Percentiles rank a stretch among this genome's conserved stretches.
phyloP scores from a whole-genome alignment of 805 yeast genomes.

The Wickerhamiella lipophila region DNA sequence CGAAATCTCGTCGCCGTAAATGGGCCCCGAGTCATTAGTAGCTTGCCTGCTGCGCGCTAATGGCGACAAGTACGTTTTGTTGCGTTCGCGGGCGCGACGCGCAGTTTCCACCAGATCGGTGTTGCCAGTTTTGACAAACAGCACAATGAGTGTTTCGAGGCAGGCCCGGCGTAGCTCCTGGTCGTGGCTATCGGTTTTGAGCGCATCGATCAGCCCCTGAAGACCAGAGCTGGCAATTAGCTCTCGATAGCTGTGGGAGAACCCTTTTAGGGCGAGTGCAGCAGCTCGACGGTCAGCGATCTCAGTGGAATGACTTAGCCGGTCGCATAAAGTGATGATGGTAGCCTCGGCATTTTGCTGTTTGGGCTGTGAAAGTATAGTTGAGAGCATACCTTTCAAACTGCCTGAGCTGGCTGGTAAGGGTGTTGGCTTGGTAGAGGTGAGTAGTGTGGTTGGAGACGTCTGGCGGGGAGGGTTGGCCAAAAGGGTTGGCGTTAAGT shows the following conservation, averaged over 20 bases:
- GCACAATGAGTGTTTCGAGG: slow-evolving; percentile 69
- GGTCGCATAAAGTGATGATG: slow-evolving; percentile 76
- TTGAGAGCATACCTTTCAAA: slow-evolving; percentile 6
- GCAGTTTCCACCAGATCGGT: slow-evolving; percentile 63
- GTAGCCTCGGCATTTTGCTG: slow-evolving; percentile 62
- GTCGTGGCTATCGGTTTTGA: slow-evolving; percentile 57
- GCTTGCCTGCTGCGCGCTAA: slow-evolving; percentile 12
- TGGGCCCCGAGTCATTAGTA: slow-evolving; percentile 28
- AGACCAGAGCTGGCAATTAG: slow-evolving; percentile 79
- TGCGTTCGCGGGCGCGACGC: slow-evolving; percentile 37
- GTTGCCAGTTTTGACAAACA: slow-evolving; percentile 52
- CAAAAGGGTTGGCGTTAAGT: too few relatives aligned
- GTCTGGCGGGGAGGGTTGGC: too few relatives aligned
- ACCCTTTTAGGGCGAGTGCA: slow-evolving; percentile 74
- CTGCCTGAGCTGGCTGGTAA: neutral
- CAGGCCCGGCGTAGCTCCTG: slow-evolving; percentile 62
- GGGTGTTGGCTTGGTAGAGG: neutral
- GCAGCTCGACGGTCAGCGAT: slow-evolving; percentile 86
- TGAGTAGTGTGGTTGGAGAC: neutral
- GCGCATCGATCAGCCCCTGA: slow-evolving; percentile 53
- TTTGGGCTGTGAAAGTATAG: slow-evolving; percentile 35
- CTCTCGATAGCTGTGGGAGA: slow-evolving; percentile 80
- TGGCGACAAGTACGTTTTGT: slow-evolving; percentile 24
- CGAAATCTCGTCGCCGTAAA: slow-evolving; percentile 64
- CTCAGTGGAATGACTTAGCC: slow-evolving; percentile 68